Evolutionary conservation across 2,329 filamentous ascomycete species (phyloP).

Genomic region (Thelonectria olida): DNA sequence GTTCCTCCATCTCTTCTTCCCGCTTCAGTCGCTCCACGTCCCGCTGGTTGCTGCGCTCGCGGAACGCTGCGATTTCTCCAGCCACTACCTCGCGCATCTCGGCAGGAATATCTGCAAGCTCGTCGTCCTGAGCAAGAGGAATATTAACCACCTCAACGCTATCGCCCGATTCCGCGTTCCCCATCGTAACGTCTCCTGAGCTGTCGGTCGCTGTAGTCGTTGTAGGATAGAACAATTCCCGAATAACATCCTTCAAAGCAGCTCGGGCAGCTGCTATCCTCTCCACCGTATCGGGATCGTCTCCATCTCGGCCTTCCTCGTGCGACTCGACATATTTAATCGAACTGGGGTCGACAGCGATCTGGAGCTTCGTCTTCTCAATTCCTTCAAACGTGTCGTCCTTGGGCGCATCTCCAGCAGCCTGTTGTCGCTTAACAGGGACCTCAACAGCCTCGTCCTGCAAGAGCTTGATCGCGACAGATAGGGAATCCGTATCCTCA

Average conservation of each 20-base stretch:
- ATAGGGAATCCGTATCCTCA: constrained; percentile 88
- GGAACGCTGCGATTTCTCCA: constrained; percentile 91
- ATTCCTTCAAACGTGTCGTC: constrained; percentile 62
- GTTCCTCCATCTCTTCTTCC: constrained; percentile 92
- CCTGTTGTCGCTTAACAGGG: constrained; percentile 78
- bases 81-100: constrained; percentile 97
- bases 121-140: constrained; percentile 86
- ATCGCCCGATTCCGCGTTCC: constrained; percentile 68
- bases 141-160: constrained; percentile 90
- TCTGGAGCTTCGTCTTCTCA: constrained; percentile 75
- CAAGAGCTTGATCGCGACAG: constrained; percentile 85
- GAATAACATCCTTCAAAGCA: constrained; percentile 73
- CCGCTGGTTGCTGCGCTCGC: constrained; percentile 87
- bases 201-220: constrained; percentile 61
- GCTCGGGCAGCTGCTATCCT: constrained; percentile 75
- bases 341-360: constrained; percentile 84
- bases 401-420: constrained; percentile 54
- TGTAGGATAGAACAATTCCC: constrained; percentile 76
- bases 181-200: constrained; percentile 71
- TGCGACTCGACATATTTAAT: constrained; percentile 87
- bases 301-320: constrained; percentile 73
- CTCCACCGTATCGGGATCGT: constrained; percentile 71
- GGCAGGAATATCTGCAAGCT: constrained; percentile 91
- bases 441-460: constrained; percentile 84
- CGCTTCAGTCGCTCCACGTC: constrained; percentile 87